These are phyloP conservation scores for Coniochaeta sp. DNA, from an alignment of 2,329 filamentous ascomycete genomes.

Conservation along the genomic window DNA sequence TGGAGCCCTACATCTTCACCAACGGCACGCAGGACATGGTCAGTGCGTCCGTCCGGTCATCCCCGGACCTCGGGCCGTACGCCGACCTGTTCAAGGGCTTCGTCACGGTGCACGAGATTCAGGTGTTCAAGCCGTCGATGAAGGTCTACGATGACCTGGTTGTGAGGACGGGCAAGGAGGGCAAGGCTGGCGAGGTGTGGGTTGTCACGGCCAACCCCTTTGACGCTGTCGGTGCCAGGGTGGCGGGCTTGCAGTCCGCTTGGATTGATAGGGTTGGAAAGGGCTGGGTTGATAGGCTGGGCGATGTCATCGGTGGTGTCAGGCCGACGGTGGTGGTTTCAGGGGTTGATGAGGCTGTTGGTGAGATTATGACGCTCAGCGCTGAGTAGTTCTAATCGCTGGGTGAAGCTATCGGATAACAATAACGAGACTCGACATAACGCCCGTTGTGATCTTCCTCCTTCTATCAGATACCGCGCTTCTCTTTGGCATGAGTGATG, in stretches of 20 bases:
- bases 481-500: too few relatives aligned
- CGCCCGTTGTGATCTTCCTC: too few relatives aligned
- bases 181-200: slow-evolving; percentile 49
- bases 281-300: slow-evolving; percentile 60
- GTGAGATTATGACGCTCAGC: slow-evolving; percentile 21
- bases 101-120: slow-evolving; percentile 53
- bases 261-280: slow-evolving; percentile 59
- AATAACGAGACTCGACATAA: too few relatives aligned
- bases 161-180: slow-evolving; percentile 37
- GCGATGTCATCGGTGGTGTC: slow-evolving; percentile 31
- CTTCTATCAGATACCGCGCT: too few relatives aligned
- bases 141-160: slow-evolving; percentile 54
- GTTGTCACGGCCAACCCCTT: slow-evolving; percentile 68
- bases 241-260: slow-evolving; percentile 53
- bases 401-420: too few relatives aligned
- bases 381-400: background rate
- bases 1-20: slow-evolving; percentile 59
- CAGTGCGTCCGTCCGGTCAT: slow-evolving; percentile 48
- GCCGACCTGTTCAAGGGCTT: slow-evolving; percentile 42
- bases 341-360: slow-evolving; percentile 51
- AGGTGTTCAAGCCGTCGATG: slow-evolving; percentile 59
- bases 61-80: slow-evolving; percentile 45
- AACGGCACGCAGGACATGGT: slow-evolving; percentile 64
- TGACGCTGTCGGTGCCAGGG: slow-evolving; percentile 59
- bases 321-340: slow-evolving; percentile 47